phyloP scores from a whole-genome alignment of 345 rosid species.

The Laguncularia racemosa region DNA sequence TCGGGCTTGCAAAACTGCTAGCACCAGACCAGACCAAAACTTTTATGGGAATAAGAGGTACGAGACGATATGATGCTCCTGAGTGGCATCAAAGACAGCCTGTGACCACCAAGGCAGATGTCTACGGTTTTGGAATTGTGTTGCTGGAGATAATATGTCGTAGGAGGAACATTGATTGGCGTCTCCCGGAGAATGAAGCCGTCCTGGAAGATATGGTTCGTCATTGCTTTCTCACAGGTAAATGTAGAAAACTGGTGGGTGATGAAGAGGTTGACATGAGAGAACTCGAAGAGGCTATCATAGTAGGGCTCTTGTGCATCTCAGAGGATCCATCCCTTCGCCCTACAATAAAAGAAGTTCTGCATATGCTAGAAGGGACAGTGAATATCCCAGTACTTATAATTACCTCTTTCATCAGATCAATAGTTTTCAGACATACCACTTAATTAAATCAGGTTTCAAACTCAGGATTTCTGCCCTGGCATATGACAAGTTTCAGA shows the following conservation, averaged over 20 bases:
- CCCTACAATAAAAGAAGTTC: constrained; percentile 11
- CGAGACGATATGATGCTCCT: constrained; percentile 21
- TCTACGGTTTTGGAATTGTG: constrained; percentile 27
- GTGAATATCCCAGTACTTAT: constrained; percentile 8
- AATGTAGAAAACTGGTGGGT: not conserved
- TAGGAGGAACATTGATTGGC: constrained; percentile 1
- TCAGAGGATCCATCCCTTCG: constrained; percentile 14
- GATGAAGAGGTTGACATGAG: constrained; percentile 15
- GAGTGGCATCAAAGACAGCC: constrained; percentile 25
- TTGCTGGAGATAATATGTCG: constrained; percentile 19
- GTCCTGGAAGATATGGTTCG: constrained; percentile 20
- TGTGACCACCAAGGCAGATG: constrained; percentile 19
- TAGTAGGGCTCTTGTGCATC: constrained; percentile 19
- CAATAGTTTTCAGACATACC: no score
- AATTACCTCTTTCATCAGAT: not conserved
- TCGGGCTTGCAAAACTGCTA: constrained; percentile 17
- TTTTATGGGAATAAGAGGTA: constrained; percentile 17
- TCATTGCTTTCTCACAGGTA: constrained; percentile 8
- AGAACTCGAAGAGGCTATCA: constrained; percentile 9
- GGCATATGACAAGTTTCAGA: no score
- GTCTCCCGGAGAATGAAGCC: constrained; percentile 5
- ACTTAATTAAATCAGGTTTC: no score
- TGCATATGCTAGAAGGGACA: constrained; percentile 16
- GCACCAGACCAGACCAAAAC: constrained; percentile 22
- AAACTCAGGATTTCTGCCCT: no score